Evolutionary conservation across 2,329 filamentous ascomycete genomes (phyloP), one percentile per base, ranked within the genome.

Genomic region (Annulohypoxylon truncatum): DNA sequence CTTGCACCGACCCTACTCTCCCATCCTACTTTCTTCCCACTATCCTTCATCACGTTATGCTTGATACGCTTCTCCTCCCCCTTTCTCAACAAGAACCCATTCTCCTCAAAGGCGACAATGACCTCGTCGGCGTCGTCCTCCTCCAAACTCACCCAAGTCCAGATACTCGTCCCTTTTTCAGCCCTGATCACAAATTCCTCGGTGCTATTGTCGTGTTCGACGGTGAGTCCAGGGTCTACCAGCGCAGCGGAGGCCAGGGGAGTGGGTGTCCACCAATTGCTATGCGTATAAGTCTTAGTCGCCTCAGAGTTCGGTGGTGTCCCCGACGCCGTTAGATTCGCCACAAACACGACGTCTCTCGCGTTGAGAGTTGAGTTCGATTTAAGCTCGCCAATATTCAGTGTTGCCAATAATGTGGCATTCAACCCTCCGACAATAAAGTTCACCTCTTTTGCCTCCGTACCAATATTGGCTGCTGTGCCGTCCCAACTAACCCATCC

Each of bases 371-470:
- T 28, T 31, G 24, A 1, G 20, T 10, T 55, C 1, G 53, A 56
- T 8, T 18, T 57, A 38, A 69, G 33, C 28, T 67, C 47, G 4
- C 31, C 24, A 7, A 67, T 51, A 26, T 63, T 50, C 6, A 67
- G 18, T 2, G 60, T 60, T 13, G 57, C 53, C 2, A 69, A n/a
- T 10, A 64, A 10, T 13, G 85, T 87, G 8, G 81, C 83, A 73
- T 88, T 88, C 22, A 88, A 76, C 0, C 81, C 80, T 2, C 84
- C 84, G 9, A 87, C 79, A 0, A 72, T 76, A 66, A 87, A 84
- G 0, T 76, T 47, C 4, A 69, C 54, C 5, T 67, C 67, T 44
- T 77, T 20, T 80, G 72, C 46, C 81, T 77, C 3, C 22, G 12
- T 29, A 15, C 53, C n/a, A 26, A 47, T 0, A 29, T 47, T 15